These are phyloP conservation scores for Rhypophila decipiens DNA, from an alignment of 495 filamentous ascomycete species.

Conservation along the genomic window DNA sequence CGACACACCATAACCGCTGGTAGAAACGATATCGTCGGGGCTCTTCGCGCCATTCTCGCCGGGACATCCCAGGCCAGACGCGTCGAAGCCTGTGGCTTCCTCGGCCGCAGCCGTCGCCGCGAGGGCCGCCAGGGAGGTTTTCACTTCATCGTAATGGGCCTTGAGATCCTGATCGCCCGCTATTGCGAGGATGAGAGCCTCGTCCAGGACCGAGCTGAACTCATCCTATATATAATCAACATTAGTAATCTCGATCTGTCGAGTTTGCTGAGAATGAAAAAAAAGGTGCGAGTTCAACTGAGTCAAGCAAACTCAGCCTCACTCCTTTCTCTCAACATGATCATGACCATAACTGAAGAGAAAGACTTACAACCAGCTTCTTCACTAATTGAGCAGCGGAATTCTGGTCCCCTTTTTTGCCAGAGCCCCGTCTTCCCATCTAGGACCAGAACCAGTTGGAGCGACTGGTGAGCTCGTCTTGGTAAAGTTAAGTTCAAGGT, in stretches of 20 bases:
- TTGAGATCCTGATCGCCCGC: conserved; percentile 49
- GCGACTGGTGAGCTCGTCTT: no score
- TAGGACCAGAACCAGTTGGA: no score
- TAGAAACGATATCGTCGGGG: conserved; percentile 14
- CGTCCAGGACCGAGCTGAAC: conserved; percentile 22
- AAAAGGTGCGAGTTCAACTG: not conserved
- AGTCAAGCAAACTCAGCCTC: not conserved
- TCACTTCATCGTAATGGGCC: conserved; percentile 60
- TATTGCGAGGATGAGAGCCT: conserved; percentile 24
- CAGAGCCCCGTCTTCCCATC: not conserved
- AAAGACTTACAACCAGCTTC: not conserved
- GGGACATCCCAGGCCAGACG: conserved; percentile 55
- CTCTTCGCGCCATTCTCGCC: conserved; percentile 7
- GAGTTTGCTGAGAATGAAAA: no score
- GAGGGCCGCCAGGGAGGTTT: conserved; percentile 49
- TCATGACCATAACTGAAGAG: not conserved
- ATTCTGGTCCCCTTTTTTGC: not conserved
- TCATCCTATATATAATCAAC: conserved; percentile 20
- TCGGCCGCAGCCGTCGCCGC: conserved; percentile 56
- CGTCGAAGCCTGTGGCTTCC: conserved; percentile 67
- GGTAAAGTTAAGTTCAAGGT: no score
- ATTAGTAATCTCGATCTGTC: no score
- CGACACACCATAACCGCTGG: conserved; percentile 5
- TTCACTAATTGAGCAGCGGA: not conserved
- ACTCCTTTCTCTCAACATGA: not conserved